These are phyloP conservation scores for Tetrapisispora arboricola DNA, from an alignment of 805 yeast genomes.

Conservation along the genomic window DNA sequence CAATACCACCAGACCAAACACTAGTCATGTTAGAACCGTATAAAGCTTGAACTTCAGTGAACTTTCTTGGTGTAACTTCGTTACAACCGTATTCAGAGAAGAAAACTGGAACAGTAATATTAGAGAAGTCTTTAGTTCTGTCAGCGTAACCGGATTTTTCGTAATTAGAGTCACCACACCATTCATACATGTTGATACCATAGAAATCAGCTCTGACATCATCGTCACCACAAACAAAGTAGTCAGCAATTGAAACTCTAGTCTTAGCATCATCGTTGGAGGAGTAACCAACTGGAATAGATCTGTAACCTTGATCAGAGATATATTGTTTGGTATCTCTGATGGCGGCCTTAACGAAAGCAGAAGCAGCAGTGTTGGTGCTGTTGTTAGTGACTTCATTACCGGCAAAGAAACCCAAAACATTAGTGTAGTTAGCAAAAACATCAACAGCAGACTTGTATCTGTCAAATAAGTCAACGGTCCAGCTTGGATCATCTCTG, in stretches of 20 bases:
- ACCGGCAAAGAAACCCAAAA: constrained; percentile 79
- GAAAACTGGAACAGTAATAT: constrained; percentile 62
- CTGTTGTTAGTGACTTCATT: constrained; percentile 67
- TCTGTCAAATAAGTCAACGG: constrained; percentile 49
- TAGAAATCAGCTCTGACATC: constrained; percentile 66
- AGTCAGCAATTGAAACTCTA: constrained; percentile 60
- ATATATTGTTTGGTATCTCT: constrained; percentile 70
- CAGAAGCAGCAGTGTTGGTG: constrained; percentile 62
- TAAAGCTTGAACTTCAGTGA: constrained; percentile 59
- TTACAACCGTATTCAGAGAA: constrained; percentile 83
- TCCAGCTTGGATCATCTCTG: constrained; percentile 57
- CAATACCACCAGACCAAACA: constrained; percentile 87
- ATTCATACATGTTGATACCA: constrained; percentile 83
- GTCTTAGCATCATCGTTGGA: constrained; percentile 65
- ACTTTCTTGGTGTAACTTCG: constrained; percentile 54
- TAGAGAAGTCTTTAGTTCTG: constrained; percentile 53
- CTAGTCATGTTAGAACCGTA: constrained; percentile 63
- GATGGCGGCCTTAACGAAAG: constrained; percentile 74
- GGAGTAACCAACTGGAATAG: constrained; percentile 73
- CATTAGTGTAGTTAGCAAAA: constrained; percentile 59
- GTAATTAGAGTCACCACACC: constrained; percentile 67
- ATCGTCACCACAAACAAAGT: constrained; percentile 63
- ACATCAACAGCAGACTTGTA: constrained; percentile 60
- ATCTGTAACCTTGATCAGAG: constrained; percentile 47
- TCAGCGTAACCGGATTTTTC: constrained; percentile 51